These are phyloP conservation scores for Mucor saturninus DNA, from an alignment of 371 early-diverging fungal species.

Conservation along the genomic window DNA sequence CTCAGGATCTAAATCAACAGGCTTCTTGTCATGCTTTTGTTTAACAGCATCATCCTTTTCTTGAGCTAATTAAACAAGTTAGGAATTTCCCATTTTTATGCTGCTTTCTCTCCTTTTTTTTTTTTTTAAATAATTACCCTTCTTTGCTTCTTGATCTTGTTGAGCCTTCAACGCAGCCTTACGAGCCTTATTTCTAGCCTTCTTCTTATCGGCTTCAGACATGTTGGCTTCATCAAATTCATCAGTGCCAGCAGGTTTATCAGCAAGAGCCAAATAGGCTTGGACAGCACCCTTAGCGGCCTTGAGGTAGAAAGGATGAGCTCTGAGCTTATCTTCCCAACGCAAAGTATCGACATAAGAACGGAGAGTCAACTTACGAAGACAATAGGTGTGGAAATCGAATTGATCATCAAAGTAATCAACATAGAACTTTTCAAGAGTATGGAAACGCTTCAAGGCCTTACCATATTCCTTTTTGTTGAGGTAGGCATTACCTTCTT, in stretches of 20 bases:
- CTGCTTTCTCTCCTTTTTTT: not conserved
- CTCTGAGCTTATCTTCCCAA: slow-evolving; percentile 77
- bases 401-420: slow-evolving; percentile 94
- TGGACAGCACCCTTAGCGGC: slow-evolving; percentile 81
- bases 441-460: slow-evolving; percentile 88
- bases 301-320: slow-evolving; percentile 73
- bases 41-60: slow-evolving; percentile 44
- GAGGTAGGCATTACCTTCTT: slow-evolving; percentile 73
- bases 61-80: slow-evolving; percentile 13
- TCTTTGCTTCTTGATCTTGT: slow-evolving; percentile 49
- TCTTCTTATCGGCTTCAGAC: slow-evolving; percentile 69
- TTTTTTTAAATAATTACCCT: slow-evolving; percentile 11
- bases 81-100: no score
- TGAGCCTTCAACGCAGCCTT: slow-evolving; percentile 57
- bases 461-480: slow-evolving; percentile 74
- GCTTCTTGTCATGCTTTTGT: slow-evolving; percentile 54
- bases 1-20: slow-evolving; percentile 70
- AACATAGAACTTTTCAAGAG: slow-evolving; percentile 79
- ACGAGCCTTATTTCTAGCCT: slow-evolving; percentile 61
- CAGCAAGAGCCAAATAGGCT: slow-evolving; percentile 71
- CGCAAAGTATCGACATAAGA: slow-evolving; percentile 82
- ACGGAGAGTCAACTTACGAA: slow-evolving; percentile 89
- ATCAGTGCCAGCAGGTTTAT: slow-evolving; percentile 55
- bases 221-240: slow-evolving; percentile 56
- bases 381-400: slow-evolving; percentile 95